Percentiles rank a stretch among this genome's conserved stretches.
Conservation (phyloP, 106 monocot genomes). For the Dendrobium officinale region DNA sequence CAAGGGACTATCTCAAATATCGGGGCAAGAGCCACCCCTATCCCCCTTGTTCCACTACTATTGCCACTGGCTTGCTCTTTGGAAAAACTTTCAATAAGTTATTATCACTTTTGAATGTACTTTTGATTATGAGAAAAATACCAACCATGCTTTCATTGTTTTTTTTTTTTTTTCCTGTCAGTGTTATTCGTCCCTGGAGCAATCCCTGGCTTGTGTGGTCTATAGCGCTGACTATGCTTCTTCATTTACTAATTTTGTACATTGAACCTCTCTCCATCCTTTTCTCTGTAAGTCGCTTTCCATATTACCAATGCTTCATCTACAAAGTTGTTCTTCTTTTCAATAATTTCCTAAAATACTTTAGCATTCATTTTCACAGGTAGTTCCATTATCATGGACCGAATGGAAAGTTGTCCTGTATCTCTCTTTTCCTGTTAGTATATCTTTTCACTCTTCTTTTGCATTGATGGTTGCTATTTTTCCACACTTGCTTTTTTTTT, state of each 20-base stretch:
- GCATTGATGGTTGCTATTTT: not conserved
- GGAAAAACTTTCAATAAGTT: too few relatives aligned
- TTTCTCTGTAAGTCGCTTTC: slow-evolving; percentile 77
- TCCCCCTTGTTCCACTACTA: too few relatives aligned
- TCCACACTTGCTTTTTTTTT: not conserved
- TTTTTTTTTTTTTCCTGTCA: slow-evolving; percentile 20
- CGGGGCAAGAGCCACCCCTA: too few relatives aligned
- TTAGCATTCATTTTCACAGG: slow-evolving; percentile 36
- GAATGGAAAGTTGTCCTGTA: slow-evolving; percentile 81
- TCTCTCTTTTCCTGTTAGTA: slow-evolving; percentile 94
- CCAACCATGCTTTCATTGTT: not conserved
- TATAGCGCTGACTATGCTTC: slow-evolving; percentile 82
- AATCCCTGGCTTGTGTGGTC: slow-evolving; percentile 93
- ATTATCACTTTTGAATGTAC: not conserved
- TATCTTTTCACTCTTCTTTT: not conserved
- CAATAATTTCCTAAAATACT: not conserved
- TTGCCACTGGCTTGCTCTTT: too few relatives aligned
- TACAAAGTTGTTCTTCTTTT: not conserved
- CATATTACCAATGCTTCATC: not conserved
- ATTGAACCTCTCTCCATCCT: slow-evolving; percentile 78
- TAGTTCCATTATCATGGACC: slow-evolving; percentile 86
- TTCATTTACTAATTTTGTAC: slow-evolving; percentile 83
- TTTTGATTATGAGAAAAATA: not conserved
- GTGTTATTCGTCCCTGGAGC: slow-evolving; percentile 96
- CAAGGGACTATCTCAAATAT: too few relatives aligned